Conservation (phyloP, 805 yeast species). For the Suhomyces sp. region DNA sequence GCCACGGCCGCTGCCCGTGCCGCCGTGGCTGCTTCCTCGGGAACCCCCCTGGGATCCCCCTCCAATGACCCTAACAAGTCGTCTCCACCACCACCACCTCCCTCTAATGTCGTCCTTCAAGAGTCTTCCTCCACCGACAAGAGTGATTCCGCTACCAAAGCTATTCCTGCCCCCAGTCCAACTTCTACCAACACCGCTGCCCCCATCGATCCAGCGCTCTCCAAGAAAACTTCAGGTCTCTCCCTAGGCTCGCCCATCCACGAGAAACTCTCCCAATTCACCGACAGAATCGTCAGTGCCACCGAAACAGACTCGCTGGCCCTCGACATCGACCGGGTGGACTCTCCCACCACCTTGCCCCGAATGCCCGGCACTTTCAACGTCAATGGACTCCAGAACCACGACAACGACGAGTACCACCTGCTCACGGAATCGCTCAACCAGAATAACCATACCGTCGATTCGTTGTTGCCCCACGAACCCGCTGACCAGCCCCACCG, state of each 20-base stretch:
- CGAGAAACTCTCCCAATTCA: constrained; percentile 12
- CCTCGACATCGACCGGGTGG: constrained; percentile 1
- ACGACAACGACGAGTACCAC: constrained; percentile 9
- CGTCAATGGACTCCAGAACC: constrained; percentile 45
- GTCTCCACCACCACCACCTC: too few species aligned
- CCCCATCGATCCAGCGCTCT: not conserved
- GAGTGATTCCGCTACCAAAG: not conserved
- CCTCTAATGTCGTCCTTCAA: too few species aligned
- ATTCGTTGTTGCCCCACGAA: too few species aligned
- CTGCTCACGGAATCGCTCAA: constrained; percentile 11
- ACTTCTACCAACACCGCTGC: not conserved
- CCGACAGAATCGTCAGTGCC: constrained; percentile 10
- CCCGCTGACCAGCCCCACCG: constrained; percentile 1
- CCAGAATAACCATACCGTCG: constrained; percentile 7
- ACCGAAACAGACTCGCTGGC: constrained; percentile 4
- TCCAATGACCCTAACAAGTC: too few species aligned
- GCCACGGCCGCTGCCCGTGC: too few species aligned
- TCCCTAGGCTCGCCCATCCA: constrained; percentile 15
- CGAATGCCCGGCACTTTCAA: constrained; percentile 46
- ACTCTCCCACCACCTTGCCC: constrained; percentile 24
- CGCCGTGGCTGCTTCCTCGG: too few species aligned
- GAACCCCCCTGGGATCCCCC: too few species aligned
- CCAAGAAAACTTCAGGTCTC: constrained; percentile 1
- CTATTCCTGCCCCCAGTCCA: not conserved
- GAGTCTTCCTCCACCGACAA: not conserved